Conservation (phyloP, 2,329 filamentous ascomycete genomes). For the Fusarium temperatum region DNA sequence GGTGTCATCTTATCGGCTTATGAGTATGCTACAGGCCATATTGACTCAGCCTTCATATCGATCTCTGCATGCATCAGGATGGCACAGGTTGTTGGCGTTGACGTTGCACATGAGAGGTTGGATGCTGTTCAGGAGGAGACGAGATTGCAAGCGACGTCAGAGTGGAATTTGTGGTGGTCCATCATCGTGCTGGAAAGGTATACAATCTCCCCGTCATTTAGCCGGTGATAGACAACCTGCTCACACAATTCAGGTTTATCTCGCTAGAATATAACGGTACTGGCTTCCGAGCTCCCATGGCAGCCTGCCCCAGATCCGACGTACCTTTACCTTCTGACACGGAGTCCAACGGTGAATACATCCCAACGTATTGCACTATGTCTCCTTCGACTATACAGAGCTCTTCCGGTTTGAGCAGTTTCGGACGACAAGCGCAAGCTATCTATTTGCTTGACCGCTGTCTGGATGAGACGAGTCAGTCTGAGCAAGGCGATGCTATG, state of each 20-base stretch:
- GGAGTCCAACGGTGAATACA: background rate
- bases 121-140: background rate
- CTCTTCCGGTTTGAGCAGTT: background rate
- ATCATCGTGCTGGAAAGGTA: background rate
- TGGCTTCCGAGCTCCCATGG: background rate
- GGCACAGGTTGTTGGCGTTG: background rate
- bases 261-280: background rate
- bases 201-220: fast-evolving
- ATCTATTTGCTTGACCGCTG: background rate
- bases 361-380: background rate
- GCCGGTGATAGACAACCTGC: fast-evolving
- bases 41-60: background rate
- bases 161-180: background rate
- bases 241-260: background rate
- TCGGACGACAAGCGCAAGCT: background rate
- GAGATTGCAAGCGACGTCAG: fast-evolving
- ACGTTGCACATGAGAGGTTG: fast-evolving
- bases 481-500: fast-evolving
- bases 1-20: background rate
- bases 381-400: fast-evolving
- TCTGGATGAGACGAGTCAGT: fast-evolving
- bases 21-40: background rate
- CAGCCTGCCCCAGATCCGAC: background rate
- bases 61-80: background rate
- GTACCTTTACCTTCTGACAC: background rate